phyloP scores from a whole-genome alignment of 2,329 filamentous ascomycete species.

The Sarocladiaceae sp. region DNA sequence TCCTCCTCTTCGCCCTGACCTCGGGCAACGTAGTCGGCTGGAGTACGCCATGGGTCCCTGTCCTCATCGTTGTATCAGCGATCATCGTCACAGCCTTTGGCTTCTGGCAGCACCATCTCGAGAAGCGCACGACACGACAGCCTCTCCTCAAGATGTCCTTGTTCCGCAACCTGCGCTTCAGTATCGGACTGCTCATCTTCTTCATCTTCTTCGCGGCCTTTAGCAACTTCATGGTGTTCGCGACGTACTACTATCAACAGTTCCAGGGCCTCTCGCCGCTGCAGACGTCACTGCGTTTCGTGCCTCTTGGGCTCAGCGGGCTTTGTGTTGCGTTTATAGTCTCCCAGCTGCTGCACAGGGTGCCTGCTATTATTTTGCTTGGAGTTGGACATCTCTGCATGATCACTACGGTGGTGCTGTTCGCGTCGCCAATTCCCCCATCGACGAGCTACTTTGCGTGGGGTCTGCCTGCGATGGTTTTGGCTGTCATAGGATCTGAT shows the following conservation, averaged over 20 bases:
- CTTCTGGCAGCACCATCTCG: conserved; percentile 52
- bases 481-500: conserved; percentile 63
- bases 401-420: conserved; percentile 53
- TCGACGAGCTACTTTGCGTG: conserved; percentile 63
- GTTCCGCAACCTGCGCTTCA: conserved; percentile 56
- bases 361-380: conserved; percentile 55
- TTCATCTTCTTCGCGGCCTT: conserved; percentile 63
- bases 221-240: conserved; percentile 63
- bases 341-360: conserved; percentile 50
- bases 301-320: conserved; percentile 61
- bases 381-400: conserved; percentile 53
- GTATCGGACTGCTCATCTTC: conserved; percentile 62
- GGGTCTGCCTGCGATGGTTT: conserved; percentile 61
- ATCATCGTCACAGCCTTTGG: conserved; percentile 53
- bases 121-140: conserved; percentile 26
- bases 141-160: conserved; percentile 66
- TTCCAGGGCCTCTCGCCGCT: conserved; percentile 58
- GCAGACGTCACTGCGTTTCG: conserved; percentile 65
- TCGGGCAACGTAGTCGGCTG: conserved; percentile 68
- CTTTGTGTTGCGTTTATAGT: conserved; percentile 52
- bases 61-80: conserved; percentile 54
- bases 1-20: conserved; percentile 62
- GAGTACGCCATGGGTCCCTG: conserved; percentile 57
- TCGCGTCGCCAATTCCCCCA: conserved; percentile 58
- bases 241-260: conserved; percentile 68